Conservation (phyloP, 768 basidiomycete species). For the Lactarius hatsudake region DNA sequence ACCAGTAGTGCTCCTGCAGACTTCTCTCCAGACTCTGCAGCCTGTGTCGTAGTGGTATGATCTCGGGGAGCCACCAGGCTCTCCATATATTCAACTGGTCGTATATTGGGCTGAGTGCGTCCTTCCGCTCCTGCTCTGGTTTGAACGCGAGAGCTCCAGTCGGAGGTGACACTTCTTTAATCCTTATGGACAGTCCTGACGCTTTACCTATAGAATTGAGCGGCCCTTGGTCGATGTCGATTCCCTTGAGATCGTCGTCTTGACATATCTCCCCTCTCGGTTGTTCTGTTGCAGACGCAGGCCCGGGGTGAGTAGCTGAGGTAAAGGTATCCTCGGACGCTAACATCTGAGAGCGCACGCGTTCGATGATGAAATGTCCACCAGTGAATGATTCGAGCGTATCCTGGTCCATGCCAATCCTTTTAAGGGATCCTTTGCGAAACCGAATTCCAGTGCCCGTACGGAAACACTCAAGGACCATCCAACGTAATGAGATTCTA, state of each 20-base stretch:
- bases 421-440: constrained; percentile 33
- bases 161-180: constrained; percentile 6
- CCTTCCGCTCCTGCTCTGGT: constrained; percentile 58
- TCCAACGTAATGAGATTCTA: constrained; percentile 64
- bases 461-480: constrained; percentile 51
- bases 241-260: neutral
- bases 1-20: neutral
- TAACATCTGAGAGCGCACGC: neutral
- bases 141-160: constrained; percentile 30
- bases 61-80: constrained; percentile 68
- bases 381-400: constrained; percentile 29
- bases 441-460: constrained; percentile 44
- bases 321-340: neutral
- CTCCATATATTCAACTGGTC: constrained; percentile 53
- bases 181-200: neutral
- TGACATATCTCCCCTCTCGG: neutral
- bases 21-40: neutral
- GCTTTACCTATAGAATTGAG: neutral
- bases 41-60: constrained; percentile 31
- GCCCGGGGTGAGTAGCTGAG: neutral
- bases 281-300: neutral
- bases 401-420: constrained; percentile 35
- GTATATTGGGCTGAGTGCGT: constrained; percentile 50
- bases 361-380: neutral
- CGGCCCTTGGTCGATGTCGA: neutral